Evolutionary conservation across 306 rosid species (phyloP), one percentile per base, ranked within the genome.

Genomic region (Dalbergia oliveri): DNA sequence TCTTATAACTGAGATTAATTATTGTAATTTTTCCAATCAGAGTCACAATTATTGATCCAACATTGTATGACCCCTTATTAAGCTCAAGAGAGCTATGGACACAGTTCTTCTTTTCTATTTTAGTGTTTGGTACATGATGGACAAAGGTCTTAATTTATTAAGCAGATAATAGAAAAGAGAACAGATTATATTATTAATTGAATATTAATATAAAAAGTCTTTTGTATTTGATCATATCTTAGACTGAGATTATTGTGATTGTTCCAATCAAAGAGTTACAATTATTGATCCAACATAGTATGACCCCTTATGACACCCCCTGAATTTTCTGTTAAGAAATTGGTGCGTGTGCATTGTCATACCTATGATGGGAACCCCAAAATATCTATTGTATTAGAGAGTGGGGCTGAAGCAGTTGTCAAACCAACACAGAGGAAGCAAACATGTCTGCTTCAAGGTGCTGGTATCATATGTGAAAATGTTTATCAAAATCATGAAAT

Each of bases 401-500:
- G 41, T 37, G 41, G 41, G 41, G 41, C 41, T 37, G 41, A 37
- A 37, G 41, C 41, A 37, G 41, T 37, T 37, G 62, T 15, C 47
- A 34, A 13, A 34, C 21, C 19, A 60, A 26, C 16, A 21, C 34
- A 37, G 8, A 26, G 37, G 69, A 41, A 57, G 50, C 69, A 79
- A 19, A 14, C 73, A 72, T n/a, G 66, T 63, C 7, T 21, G 37
- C 37, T 72, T 79, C 83, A 8, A 19, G 10, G 9, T 77, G 75
- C 12, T 73, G 47, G 53, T 63, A 16, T 19, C 59, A 23, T 3
- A 60, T 37, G 1, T 0, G 7, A 37, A 4, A 37, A 37, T 37
- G 7, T 37, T 37, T 37, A 5, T 37, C 1, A 4, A 37, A 37
- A 26, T 2, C 31, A 26, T 26, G 31, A 26, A 26, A 26, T 26